Evolutionary conservation across 2,329 filamentous ascomycete genomes (phyloP).

Genomic region (Trichoderma afroharzianum): DNA sequence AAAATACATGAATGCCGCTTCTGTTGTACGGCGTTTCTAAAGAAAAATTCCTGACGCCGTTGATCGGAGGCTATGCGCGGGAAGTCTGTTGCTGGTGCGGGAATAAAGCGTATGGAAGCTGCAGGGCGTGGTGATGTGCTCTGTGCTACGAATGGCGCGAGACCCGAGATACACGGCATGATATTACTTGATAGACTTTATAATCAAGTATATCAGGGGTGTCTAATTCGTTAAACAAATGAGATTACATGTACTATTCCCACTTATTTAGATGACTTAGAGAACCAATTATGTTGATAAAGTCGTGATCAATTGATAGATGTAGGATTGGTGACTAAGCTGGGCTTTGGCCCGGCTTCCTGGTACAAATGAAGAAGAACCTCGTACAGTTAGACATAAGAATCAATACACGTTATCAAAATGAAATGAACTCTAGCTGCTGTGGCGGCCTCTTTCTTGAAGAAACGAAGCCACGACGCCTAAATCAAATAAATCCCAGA

Average conservation of each 20-base stretch:
- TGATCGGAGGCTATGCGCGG: neutral
- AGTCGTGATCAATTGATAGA: neutral
- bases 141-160: neutral
- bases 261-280: neutral
- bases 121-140: neutral
- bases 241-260: neutral
- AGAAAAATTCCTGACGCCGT: neutral
- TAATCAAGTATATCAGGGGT: neutral
- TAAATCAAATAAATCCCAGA: neutral
- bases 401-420: neutral
- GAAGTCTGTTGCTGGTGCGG: neutral
- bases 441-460: neutral
- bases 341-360: neutral
- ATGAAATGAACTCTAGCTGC: neutral
- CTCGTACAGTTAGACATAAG: neutral
- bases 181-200: neutral
- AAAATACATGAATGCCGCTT: neutral
- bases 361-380: neutral
- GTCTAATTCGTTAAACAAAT: neutral
- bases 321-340: neutral
- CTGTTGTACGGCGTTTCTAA: neutral
- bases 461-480: neutral
- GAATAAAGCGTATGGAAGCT: neutral
- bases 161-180: neutral
- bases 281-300: too few species aligned